Evolutionary conservation across 2,329 filamentous ascomycete genomes (phyloP), one percentile per base, ranked within the genome.

Genomic region (Pseudohalonectria lignicola): DNA sequence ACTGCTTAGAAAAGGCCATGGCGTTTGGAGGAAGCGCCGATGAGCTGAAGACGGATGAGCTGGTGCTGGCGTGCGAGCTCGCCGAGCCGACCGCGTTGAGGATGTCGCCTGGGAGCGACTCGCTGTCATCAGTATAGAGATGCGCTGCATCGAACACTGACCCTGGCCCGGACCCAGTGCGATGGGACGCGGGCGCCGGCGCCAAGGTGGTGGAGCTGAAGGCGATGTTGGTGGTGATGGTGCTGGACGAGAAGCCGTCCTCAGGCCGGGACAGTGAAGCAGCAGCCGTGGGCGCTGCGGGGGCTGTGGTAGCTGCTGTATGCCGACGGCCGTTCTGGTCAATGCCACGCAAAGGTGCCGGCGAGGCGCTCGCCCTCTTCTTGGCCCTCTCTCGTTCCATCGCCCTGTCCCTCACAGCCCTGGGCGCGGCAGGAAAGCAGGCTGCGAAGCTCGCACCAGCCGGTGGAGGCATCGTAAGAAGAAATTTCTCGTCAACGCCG

Each of bases 381-480:
- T 64, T 76, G 65, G 71, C 67, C 58, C 70, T 78, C 54, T 76
- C 73, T 55, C 75, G 67, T 57, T 79, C 74, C 55, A 69, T 69
- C 47, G 71, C 69, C 52, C 67, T 68, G 55, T 74, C 69, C 58
- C 67, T 67, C 40, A 70, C 67, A 41, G 76, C 77, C 51, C 76
- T 74, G 49, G 84, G 82, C 55, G 82, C 84, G 57, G 81, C 77
- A 50, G 82, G 83, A 62, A 87, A 88, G 72, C 86, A 92, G 65
- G 87, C 79, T 64, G 82, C 83, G 71, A 87, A 88, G 66, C 80
- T 79, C 67, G 82, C 80, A 61, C 69, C 68, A 45, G 74, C 71
- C 59, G 80, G 76, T 69, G 83, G 85, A 77, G 85, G 85, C 82
- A 84, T 85, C 66, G 66, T 79, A 69, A n/a, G n/a, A n/a, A n/a